A percentile compares a stretch with the other conserved stretches of the same genome.
phyloP scores from a whole-genome alignment of 2,329 filamentous ascomycete species.

The Penicillium corylophilum region DNA sequence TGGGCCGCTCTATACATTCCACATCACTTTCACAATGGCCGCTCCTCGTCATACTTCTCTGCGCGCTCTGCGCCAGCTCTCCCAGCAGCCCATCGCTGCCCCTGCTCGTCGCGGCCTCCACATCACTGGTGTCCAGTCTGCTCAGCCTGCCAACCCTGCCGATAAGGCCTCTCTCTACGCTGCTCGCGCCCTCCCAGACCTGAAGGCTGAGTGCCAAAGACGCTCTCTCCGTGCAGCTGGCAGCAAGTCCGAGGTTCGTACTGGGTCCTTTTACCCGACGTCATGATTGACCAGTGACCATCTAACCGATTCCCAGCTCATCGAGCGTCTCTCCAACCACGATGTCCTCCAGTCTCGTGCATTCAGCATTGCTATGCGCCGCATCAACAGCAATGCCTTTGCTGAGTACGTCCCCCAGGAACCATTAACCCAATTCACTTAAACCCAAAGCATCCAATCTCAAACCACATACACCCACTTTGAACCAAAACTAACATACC shows the following conservation, averaged over 20 bases:
- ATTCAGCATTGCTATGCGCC: conserved; percentile 55
- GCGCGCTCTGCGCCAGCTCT: conserved; percentile 46
- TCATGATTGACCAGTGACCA: conserved; percentile 1
- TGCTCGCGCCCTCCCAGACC: conserved; percentile 52
- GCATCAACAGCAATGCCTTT: conserved; percentile 46
- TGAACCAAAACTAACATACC: conserved; percentile 27
- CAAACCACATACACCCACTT: neutral
- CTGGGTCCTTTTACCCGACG: neutral
- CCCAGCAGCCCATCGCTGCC: conserved; percentile 35
- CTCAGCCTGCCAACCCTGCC: conserved; percentile 49
- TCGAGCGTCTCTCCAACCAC: conserved; percentile 54
- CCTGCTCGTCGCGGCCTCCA: conserved; percentile 53
- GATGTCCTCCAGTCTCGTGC: conserved; percentile 54
- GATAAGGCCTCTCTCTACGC: conserved; percentile 54
- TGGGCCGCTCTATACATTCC: neutral
- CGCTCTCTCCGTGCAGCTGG: conserved; percentile 49
- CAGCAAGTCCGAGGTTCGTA: conserved; percentile 51
- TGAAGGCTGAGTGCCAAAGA: conserved; percentile 53
- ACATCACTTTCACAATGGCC: conserved; percentile 36
- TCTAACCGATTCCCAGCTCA: conserved; percentile 39
- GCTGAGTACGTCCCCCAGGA: conserved; percentile 34
- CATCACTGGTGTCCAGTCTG: conserved; percentile 61
- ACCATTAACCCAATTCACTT: no score
- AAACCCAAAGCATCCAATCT: neutral
- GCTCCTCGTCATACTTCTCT: conserved; percentile 47